These are phyloP conservation scores for Suillus subalutaceus DNA, from an alignment of 768 basidiomycete species.

Conservation along the genomic window DNA sequence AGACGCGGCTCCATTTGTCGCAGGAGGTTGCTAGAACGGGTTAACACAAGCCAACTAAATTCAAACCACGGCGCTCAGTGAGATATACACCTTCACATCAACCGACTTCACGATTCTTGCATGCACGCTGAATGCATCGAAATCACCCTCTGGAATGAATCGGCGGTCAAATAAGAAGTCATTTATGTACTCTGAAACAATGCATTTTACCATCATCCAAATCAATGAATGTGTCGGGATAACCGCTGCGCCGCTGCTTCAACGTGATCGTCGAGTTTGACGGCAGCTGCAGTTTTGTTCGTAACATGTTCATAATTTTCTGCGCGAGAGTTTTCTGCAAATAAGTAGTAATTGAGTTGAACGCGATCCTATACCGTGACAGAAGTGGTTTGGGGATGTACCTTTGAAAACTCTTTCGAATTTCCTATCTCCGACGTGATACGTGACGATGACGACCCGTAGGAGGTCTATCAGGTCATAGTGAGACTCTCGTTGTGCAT, in stretches of 20 bases:
- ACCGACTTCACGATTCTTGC: slow-evolving; percentile 42
- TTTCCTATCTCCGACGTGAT: slow-evolving; percentile 33
- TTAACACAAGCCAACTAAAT: neutral
- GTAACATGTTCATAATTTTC: slow-evolving; percentile 59
- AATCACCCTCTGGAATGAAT: slow-evolving; percentile 66
- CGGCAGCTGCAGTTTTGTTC: slow-evolving; percentile 63
- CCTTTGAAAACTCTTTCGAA: slow-evolving; percentile 48
- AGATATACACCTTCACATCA: slow-evolving; percentile 32
- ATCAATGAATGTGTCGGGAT: slow-evolving; percentile 51
- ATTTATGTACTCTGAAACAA: neutral
- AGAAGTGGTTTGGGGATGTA: slow-evolving; percentile 15
- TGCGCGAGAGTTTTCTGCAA: slow-evolving; percentile 63
- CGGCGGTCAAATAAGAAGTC: slow-evolving; percentile 1
- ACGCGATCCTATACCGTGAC: neutral
- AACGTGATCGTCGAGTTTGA: slow-evolving; percentile 39
- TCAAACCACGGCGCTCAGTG: neutral
- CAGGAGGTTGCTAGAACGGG: slow-evolving; percentile 11
- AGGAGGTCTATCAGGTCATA: slow-evolving; percentile 18
- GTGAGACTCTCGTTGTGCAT: slow-evolving; percentile 23
- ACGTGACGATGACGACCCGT: slow-evolving; percentile 34
- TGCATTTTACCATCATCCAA: slow-evolving; percentile 70
- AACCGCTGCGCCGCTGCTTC: slow-evolving; percentile 50
- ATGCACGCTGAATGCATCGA: slow-evolving; percentile 65
- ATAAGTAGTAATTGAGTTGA: slow-evolving; percentile 8
- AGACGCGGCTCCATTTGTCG: slow-evolving; percentile 11